These are phyloP conservation scores for Vaccinium macrocarpon DNA, from an alignment of 148 eudicot genomes.

Conservation along the genomic window DNA sequence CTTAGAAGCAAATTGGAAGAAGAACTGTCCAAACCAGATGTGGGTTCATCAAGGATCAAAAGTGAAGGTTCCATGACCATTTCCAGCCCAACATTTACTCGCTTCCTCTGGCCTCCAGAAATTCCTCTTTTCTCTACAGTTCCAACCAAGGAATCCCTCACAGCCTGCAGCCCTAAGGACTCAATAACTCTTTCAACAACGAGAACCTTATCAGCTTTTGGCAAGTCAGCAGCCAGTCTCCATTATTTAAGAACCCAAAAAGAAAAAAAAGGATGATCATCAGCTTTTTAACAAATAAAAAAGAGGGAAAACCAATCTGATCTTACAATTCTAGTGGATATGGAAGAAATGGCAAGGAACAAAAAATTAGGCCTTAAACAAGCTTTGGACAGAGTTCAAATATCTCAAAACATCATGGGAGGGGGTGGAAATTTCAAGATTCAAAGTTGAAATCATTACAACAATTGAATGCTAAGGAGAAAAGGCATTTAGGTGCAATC, in stretches of 20 bases:
- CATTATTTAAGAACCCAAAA: constrained; percentile 22
- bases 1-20: constrained; percentile 82
- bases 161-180: constrained; percentile 68
- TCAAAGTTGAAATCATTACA: not conserved
- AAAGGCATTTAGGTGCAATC: not conserved
- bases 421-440: not conserved
- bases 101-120: constrained; percentile 90
- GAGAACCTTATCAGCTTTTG: constrained; percentile 83
- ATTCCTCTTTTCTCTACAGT: constrained; percentile 92
- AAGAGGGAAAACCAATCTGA: not conserved
- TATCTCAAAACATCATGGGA: constrained; percentile 1
- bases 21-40: constrained; percentile 94
- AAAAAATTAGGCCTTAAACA: not conserved
- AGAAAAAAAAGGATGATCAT: not conserved
- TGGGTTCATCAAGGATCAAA: constrained; percentile 90
- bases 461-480: not conserved
- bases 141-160: constrained; percentile 86
- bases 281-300: not conserved
- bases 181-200: constrained; percentile 89
- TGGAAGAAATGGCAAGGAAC: not conserved
- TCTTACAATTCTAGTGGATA: not conserved
- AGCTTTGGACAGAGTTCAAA: not conserved
- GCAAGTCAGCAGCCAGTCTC: constrained; percentile 67
- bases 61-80: constrained; percentile 97
- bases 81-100: constrained; percentile 90